A percentile compares a stretch with the other conserved stretches of the same genome.
Conservation (phyloP, 2,329 filamentous ascomycete species). For the Microcyclospora tardicrescens region DNA sequence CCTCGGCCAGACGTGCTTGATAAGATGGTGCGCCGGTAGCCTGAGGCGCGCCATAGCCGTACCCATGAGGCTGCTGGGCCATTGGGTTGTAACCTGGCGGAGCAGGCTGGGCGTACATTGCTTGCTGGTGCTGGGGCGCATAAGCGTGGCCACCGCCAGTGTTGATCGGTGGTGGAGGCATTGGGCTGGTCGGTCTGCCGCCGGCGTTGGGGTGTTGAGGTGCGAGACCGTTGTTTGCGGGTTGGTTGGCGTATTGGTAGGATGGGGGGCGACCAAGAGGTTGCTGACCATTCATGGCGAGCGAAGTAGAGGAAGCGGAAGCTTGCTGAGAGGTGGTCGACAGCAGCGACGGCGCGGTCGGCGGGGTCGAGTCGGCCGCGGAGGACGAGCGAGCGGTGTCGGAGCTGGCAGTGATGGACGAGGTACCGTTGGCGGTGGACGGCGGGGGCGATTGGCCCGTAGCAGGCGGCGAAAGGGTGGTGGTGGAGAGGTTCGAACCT, state of each 20-base stretch:
- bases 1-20: constrained; percentile 40
- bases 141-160: constrained; percentile 38
- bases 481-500: constrained; percentile 36
- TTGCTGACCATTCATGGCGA: constrained; percentile 40
- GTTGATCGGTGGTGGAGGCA: constrained; percentile 33
- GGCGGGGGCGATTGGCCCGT: constrained; percentile 8
- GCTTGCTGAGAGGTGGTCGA: constrained; percentile 13
- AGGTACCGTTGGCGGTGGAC: constrained; percentile 22
- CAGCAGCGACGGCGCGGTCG: constrained; percentile 8
- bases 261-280: constrained; percentile 49
- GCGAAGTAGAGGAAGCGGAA: constrained; percentile 14
- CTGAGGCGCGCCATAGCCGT: constrained; percentile 5
- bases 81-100: constrained; percentile 25
- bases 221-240: constrained; percentile 24
- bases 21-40: constrained; percentile 1
- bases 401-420: constrained; percentile 22
- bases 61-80: constrained; percentile 12
- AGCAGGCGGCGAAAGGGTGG: constrained; percentile 26
- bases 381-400: constrained; percentile 42
- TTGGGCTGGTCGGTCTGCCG: constrained; percentile 36
- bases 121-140: constrained; percentile 30
- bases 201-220: constrained; percentile 29
- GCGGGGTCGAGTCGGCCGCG: constrained; percentile 10
- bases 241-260: constrained; percentile 42
- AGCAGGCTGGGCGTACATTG: constrained; percentile 27